Evolutionary conservation across 1,284 basidiomycete genomes (phyloP).

Genomic region (Spongispora temasekensis): DNA sequence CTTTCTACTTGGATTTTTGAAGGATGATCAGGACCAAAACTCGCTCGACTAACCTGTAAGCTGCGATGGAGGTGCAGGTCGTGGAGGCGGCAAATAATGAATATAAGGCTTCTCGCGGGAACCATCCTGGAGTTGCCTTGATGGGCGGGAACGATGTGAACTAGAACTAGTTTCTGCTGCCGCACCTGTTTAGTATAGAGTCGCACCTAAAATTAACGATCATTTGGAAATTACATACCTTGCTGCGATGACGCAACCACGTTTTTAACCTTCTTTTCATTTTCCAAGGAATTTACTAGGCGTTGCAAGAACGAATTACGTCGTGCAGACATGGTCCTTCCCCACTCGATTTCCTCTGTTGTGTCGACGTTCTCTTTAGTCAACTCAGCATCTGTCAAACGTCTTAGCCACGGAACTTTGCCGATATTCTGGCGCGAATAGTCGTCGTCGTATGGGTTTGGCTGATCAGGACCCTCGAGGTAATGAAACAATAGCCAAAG

Average conservation of each 20-base stretch:
- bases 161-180: slow-evolving; percentile 24
- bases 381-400: slow-evolving; percentile 50
- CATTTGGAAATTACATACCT: slow-evolving; percentile 23
- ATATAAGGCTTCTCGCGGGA: slow-evolving; percentile 43
- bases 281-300: slow-evolving; percentile 50
- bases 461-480: slow-evolving; percentile 56
- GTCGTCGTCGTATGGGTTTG: slow-evolving; percentile 69
- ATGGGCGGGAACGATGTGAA: slow-evolving; percentile 29
- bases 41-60: slow-evolving; percentile 21
- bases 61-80: slow-evolving; percentile 17
- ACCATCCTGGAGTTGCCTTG: slow-evolving; percentile 28
- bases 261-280: slow-evolving; percentile 48
- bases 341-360: slow-evolving; percentile 65
- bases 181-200: slow-evolving; percentile 16
- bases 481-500: slow-evolving; percentile 81
- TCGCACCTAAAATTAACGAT: neutral
- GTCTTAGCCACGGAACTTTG: slow-evolving; percentile 56
- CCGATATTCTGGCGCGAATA: slow-evolving; percentile 50
- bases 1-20: slow-evolving; percentile 23
- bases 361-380: slow-evolving; percentile 69
- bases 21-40: neutral
- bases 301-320: slow-evolving; percentile 65
- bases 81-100: slow-evolving; percentile 38
- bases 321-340: slow-evolving; percentile 62
- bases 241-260: slow-evolving; percentile 25